Evolutionary conservation across 116 monocot species (phyloP).

Genomic region (Cymodocea nodosa): DNA sequence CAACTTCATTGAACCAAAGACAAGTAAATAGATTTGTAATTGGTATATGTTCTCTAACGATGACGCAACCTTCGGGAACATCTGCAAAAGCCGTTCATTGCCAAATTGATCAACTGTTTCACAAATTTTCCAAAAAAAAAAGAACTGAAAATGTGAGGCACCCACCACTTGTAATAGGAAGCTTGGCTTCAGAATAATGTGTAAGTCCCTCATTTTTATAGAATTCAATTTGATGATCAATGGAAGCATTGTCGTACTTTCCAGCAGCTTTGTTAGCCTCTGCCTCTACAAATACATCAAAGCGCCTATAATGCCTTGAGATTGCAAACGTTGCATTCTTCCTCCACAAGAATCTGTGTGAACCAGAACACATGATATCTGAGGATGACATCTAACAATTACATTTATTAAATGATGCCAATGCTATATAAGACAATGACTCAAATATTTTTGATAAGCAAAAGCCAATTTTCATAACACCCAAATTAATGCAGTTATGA

Average conservation of each 20-base stretch:
- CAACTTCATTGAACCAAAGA: constrained; percentile 97
- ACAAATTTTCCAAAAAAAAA: not conserved
- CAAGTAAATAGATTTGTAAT: constrained; percentile 90
- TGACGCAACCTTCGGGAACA: constrained; percentile 96
- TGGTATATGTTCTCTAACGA: constrained; percentile 78
- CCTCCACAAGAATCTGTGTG: constrained; percentile 79
- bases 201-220: constrained; percentile 79
- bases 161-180: constrained; percentile 88
- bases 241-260: constrained; percentile 85
- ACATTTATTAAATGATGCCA: not conserved
- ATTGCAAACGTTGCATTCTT: constrained; percentile 71
- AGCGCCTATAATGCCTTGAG: constrained; percentile 79
- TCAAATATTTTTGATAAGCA: no score
- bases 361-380: not conserved
- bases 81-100: constrained; percentile 28
- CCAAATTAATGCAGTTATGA: no score
- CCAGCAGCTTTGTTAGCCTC: constrained; percentile 92
- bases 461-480: no score
- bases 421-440: no score
- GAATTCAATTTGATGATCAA: constrained; percentile 75
- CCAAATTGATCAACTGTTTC: not conserved
- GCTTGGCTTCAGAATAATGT: constrained; percentile 67
- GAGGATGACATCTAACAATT: not conserved
- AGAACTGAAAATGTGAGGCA: constrained; percentile 1
- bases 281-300: constrained; percentile 96